phyloP scores from a whole-genome alignment of 305 asterid species.

The Fraxinus sp. region DNA sequence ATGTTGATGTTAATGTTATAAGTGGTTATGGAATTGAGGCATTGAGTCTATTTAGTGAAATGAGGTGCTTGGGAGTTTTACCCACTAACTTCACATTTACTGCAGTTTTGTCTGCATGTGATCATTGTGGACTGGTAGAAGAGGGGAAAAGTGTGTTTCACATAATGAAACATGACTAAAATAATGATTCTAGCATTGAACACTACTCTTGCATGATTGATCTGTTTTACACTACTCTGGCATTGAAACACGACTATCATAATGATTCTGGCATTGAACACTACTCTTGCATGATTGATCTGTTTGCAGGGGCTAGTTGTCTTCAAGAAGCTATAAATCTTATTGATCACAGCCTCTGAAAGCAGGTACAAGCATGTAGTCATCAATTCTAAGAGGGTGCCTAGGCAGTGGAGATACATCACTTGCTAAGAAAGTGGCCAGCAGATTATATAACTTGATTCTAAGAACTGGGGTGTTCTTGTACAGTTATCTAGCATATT shows the following conservation, averaged over 20 bases:
- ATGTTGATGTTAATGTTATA: constrained; percentile 24
- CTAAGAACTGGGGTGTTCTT: constrained; percentile 60
- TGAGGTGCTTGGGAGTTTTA: constrained; percentile 43
- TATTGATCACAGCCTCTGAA: constrained; percentile 44
- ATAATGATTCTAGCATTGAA: no score
- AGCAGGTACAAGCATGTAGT: constrained; percentile 73
- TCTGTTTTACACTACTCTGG: no score
- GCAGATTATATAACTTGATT: constrained; percentile 61
- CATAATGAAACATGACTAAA: constrained; percentile 39
- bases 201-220: no score
- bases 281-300: constrained; percentile 84
- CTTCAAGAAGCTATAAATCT: constrained; percentile 62
- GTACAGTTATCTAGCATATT: constrained; percentile 70
- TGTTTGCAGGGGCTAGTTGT: constrained; percentile 60
- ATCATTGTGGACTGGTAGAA: constrained; percentile 82
- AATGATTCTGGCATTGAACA: constrained; percentile 64
- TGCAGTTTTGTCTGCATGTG: constrained; percentile 77
- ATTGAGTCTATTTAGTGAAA: constrained; percentile 56
- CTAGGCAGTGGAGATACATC: constrained; percentile 46
- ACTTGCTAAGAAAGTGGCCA: constrained; percentile 50
- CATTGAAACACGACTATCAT: constrained; percentile 34
- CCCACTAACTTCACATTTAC: constrained; percentile 63
- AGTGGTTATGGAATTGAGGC: constrained; percentile 69
- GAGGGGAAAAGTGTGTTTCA: constrained; percentile 67
- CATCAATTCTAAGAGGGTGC: constrained; percentile 71